Conservation (phyloP, 768 basidiomycete genomes). For the Amanita pallidorosea region DNA sequence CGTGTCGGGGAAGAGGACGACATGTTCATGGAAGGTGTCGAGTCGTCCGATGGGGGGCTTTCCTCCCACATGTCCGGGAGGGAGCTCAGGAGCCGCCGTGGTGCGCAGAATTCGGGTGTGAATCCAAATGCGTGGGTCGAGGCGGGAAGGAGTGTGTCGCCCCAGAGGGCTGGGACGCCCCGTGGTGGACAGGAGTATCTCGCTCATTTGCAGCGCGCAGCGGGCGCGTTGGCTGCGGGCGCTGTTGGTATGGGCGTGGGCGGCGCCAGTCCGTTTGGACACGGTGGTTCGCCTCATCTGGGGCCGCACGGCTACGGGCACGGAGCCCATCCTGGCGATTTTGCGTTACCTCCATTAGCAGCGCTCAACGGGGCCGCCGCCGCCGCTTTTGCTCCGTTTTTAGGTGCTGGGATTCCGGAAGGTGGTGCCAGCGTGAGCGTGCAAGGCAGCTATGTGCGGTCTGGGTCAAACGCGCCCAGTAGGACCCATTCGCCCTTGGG, state of each 20-base stretch:
- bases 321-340: constrained; percentile 23
- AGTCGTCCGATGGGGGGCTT: constrained; percentile 13
- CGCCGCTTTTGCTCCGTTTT: constrained; percentile 10
- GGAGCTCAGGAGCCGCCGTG: constrained; percentile 8
- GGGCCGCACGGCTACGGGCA: neutral
- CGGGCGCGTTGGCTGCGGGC: neutral
- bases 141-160: constrained; percentile 24
- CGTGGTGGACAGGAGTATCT: constrained; percentile 1
- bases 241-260: neutral
- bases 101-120: neutral
- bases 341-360: constrained; percentile 52
- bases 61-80: constrained; percentile 9
- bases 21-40: constrained; percentile 37
- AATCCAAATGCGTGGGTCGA: constrained; percentile 14
- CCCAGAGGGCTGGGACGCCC: constrained; percentile 6
- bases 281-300: constrained; percentile 8
- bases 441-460: constrained; percentile 49
- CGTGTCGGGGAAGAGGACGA: constrained; percentile 28
- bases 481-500: constrained; percentile 63
- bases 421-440: constrained; percentile 12
- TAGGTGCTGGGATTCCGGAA: constrained; percentile 15
- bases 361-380: constrained; percentile 22
- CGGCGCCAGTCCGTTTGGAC: neutral
- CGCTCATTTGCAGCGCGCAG: constrained; percentile 4
- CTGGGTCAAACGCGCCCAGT: constrained; percentile 57